Evolutionary conservation across 2,329 filamentous ascomycete species (phyloP), one percentile per base, ranked within the genome.

Genomic region (Sclerotinia trifoliorum): DNA sequence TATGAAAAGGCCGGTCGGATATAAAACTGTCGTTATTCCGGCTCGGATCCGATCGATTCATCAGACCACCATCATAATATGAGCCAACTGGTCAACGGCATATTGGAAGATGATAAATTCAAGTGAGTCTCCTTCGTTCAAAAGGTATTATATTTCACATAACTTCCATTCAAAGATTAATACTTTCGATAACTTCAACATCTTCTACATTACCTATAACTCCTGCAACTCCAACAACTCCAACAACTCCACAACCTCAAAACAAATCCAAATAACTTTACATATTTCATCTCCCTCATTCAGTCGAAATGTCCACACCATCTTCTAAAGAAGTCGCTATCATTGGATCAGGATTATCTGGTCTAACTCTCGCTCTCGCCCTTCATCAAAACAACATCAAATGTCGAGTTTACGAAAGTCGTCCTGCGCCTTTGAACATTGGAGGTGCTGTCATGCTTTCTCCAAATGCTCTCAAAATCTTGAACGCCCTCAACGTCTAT

Each of bases 381-480:
- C 78, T 89, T 0, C 81, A 86, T 68, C 78, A 82, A 42, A 79
- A 84, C 67, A 78, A 78, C 52, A 87, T 89, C 55, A 71, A 78
- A 6, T 80, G 78, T 69, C 82, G 78, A 3, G 77, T 88, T 63
- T 88, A 86, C 70, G 86, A 88, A 70, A 78, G 80, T 19, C 80
- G 83, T 11, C 68, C 77, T 0, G 79, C 79, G 0, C 78, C 81
- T 1, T 78, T 82, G 2, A 79, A 83, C 69, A 82, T 82, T 32
- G 83, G 83, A 24, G 86, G 86, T 3, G 85, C 83, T 0, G 78
- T 88, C 42, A 86, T 87, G 82, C 80, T 88, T 2, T 86, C 85
- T 0, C 86, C 86, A 6, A 88, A 88, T 65, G 84, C 85, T 0
- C 80, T 88, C 1, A 80, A 80, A 5, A 79, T 87, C 51, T 79